Conservation (phyloP, 2,329 filamentous ascomycete species). For the Achaetomium macrosporum region DNA sequence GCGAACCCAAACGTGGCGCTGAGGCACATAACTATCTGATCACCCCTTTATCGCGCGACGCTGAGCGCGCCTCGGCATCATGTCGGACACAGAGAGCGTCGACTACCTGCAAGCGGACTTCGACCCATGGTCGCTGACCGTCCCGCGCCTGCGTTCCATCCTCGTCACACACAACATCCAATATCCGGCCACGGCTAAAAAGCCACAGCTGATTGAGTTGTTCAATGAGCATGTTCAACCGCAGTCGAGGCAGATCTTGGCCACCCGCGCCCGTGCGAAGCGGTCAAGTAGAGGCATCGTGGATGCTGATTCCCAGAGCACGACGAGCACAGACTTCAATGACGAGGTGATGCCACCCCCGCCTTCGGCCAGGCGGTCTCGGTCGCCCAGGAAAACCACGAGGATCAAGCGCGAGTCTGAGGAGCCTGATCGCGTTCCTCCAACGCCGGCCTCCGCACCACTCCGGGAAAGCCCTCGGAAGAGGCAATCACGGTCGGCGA, state of each 20-base stretch:
- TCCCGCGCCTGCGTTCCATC: constrained; percentile 84
- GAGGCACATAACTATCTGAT: too few relatives aligned
- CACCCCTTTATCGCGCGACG: neutral
- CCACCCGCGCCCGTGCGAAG: constrained; percentile 70
- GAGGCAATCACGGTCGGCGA: constrained; percentile 48
- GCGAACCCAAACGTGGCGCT: neutral
- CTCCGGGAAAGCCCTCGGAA: constrained; percentile 46
- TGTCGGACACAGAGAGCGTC: constrained; percentile 60
- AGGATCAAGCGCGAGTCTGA: constrained; percentile 46
- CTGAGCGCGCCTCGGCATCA: constrained; percentile 28
- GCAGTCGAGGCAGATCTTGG: constrained; percentile 69
- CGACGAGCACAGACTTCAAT: constrained; percentile 41
- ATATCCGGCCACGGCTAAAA: constrained; percentile 88
- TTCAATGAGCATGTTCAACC: constrained; percentile 75
- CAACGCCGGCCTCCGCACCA: constrained; percentile 33
- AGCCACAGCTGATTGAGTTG: constrained; percentile 76
- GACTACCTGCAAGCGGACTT: constrained; percentile 86
- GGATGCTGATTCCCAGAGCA: constrained; percentile 61
- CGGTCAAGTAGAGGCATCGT: constrained; percentile 82
- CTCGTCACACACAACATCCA: constrained; percentile 81
- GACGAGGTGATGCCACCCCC: constrained; percentile 50
- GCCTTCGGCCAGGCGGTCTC: constrained; percentile 44
- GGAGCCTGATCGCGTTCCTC: constrained; percentile 37
- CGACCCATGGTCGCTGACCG: constrained; percentile 74
- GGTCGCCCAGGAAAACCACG: constrained; percentile 50